Base-by-base conservation (phyloP, 2,329 filamentous ascomycete genomes). In the Anthostomella pinea region DNA sequence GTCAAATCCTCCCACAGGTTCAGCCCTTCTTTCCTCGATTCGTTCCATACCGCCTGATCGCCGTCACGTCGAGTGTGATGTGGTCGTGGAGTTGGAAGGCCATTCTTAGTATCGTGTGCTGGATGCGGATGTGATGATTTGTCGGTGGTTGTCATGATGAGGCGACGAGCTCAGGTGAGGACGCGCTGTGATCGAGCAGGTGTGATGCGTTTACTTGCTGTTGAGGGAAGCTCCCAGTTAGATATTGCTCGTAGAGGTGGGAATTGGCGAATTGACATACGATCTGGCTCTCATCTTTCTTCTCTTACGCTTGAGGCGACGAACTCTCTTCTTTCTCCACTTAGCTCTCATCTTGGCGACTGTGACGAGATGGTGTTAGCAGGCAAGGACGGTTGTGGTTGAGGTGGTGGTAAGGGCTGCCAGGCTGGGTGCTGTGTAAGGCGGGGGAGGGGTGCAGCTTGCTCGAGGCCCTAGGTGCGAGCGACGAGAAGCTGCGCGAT, bases 241-340 rank as follows among this genome's bases (percentile, higher is more conserved):
- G n/a, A n/a, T n/a, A n/a, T n/a, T n/a, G n/a, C n/a, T n/a, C n/a
- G n/a, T 11, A 11, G 2, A 14, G 1, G 4, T 3, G 33, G 14
- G 4, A 18, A 30, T 15, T 9, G 14, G 29, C 26, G 26, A 39
- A 26, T 49, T 73, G 22, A 75, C 89, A 81, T 80, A 97, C 93
- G 83, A 90, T 77, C 93, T 78, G 64, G 91, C 93, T 71, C 93
- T 83, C 77, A 93, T 95, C 91, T 98, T 98, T 89, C 93, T 94
- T 79, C 93, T 89, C 90, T 98, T 98, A 70, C 90, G 85, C 86
- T 97, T 97, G 73, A 98, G 88, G 74, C 93, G 85, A 66, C 93
- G 82, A 76, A 95, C 90, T 72, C 93, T 83, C 91, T 98, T 98
- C 87, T 98, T 98, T 81, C 91, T 93, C 93, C 93, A 97, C 81